Evolutionary conservation across 208 protist species (phyloP).

Genomic region (Balamuthia mandrillaris): DNA sequence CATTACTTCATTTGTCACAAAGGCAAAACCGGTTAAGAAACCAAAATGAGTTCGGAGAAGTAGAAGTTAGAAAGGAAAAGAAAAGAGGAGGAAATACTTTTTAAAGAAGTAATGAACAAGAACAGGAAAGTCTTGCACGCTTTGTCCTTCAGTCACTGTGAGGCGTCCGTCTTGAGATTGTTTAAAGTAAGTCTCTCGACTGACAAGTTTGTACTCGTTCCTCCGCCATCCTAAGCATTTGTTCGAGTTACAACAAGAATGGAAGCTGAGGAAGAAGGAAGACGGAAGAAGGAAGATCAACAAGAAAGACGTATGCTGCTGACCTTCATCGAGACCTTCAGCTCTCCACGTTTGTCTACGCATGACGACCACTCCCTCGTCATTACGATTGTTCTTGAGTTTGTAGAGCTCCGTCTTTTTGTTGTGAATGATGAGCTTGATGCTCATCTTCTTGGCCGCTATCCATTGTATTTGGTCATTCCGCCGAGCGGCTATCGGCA

Average conservation of each 20-base stretch:
- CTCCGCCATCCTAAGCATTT: slow-evolving; percentile 28
- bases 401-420: slow-evolving; percentile 24
- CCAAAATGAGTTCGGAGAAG: not conserved
- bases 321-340: slow-evolving; percentile 18
- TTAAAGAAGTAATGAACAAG: slow-evolving; percentile 41
- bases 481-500: slow-evolving; percentile 14
- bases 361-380: slow-evolving; percentile 40
- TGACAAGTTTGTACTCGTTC: slow-evolving; percentile 40
- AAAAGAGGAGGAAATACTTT: not conserved
- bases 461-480: slow-evolving; percentile 29
- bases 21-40: too few species aligned
- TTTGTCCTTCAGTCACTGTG: slow-evolving; percentile 26
- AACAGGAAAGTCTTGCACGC: slow-evolving; percentile 31
- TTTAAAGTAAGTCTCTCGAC: slow-evolving; percentile 37
- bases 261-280: not conserved
- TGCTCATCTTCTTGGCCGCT: slow-evolving; percentile 38
- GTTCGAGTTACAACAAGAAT: too few species aligned
- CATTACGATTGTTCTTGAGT: slow-evolving; percentile 44
- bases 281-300: not conserved
- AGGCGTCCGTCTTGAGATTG: slow-evolving; percentile 30
- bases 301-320: not conserved
- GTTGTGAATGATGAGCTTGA: slow-evolving; percentile 43
- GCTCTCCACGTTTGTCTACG: slow-evolving; percentile 32
- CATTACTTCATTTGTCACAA: too few species aligned
- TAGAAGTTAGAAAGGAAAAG: not conserved